Evolutionary conservation across 495 filamentous ascomycete genomes (phyloP).

Genomic region (Talaromyces borbonicus): DNA sequence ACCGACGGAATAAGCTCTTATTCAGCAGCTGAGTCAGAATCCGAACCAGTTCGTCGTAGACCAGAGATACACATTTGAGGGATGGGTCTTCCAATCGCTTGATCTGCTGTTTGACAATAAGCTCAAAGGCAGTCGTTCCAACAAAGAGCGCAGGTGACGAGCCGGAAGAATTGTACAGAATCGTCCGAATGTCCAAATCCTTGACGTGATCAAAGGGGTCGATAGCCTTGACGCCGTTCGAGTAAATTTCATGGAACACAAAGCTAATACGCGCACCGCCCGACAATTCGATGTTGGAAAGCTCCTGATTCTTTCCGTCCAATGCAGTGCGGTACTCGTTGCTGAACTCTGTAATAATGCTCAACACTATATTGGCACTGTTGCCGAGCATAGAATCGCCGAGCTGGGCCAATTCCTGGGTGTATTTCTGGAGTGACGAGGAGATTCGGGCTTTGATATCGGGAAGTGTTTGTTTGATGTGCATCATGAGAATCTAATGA

Average conservation of each 20-base stretch:
- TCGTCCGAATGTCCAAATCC: slow-evolving; percentile 93
- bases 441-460: slow-evolving; percentile 96
- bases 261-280: slow-evolving; percentile 98
- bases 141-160: slow-evolving; percentile 96
- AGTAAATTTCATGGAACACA: slow-evolving; percentile 97
- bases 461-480: slow-evolving; percentile 98
- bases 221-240: slow-evolving; percentile 95
- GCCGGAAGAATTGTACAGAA: slow-evolving; percentile 96
- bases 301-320: slow-evolving; percentile 91
- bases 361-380: slow-evolving; percentile 88
- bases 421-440: slow-evolving; percentile 86
- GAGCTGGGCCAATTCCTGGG: slow-evolving; percentile 65
- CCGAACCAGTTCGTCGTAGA: slow-evolving; percentile 96
- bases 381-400: slow-evolving; percentile 96
- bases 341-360: slow-evolving; percentile 97
- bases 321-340: slow-evolving; percentile 95
- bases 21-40: slow-evolving; percentile 83
- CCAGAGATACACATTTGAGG: slow-evolving; percentile 89
- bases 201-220: slow-evolving; percentile 97
- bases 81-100: slow-evolving; percentile 93
- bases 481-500: slow-evolving; percentile 95
- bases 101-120: slow-evolving; percentile 98
- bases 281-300: slow-evolving; percentile 88
- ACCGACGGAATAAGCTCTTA: slow-evolving; percentile 85
- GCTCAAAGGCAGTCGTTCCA: slow-evolving; percentile 92